Base-by-base conservation (phyloP, 2,329 filamentous ascomycete genomes). In the Fusarium coicis region DNA sequence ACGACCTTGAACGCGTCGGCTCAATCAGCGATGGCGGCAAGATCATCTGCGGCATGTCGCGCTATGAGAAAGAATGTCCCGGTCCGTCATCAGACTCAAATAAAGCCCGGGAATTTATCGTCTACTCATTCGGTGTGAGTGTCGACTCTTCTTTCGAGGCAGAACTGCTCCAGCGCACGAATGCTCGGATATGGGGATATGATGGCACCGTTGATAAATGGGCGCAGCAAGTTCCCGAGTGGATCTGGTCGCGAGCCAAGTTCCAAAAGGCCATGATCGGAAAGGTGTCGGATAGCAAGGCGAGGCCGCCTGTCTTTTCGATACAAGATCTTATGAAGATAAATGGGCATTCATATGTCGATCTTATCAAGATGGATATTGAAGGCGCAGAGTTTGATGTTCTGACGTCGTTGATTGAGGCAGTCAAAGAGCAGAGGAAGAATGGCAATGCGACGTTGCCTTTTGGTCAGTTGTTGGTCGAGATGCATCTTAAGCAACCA, bases 181-280 rank as follows among this genome's bases (percentile, higher is more conserved):
- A 61, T 37, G 58, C 58, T 23, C 58, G 58, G 4, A 61, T 61
- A 36, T 61, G 58, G 58, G 58, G 49, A 30, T 61, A 61, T 3
- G 58, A 61, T 23, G 52, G 49, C 5, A 34, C 11, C 0, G 58
- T 61, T 40, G 52, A 42, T 26, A 16, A 26, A 3, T 61, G 58
- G 58, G 58, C 58, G 6, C 32, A 43, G 23, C 37, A 61, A 28
- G 26, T 61, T 19, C 28, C 49, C 2, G 58, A 42, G 9, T 55
- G 42, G n/a, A 53, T 56, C 18, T 61, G 52, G 37, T 40, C 58
- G 19, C 37, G 58, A 16, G 58, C 58, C 18, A 56, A 19, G 1
- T 61, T 61, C 4, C 32, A 56, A 19, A 61, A 21, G 37, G 49
- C 37, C 0, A 43, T 28, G 26, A 61, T 61, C 6, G 58, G 58